Conservation (phyloP, 306 rosid genomes). For the Sphenostylis stenocarpa region DNA sequence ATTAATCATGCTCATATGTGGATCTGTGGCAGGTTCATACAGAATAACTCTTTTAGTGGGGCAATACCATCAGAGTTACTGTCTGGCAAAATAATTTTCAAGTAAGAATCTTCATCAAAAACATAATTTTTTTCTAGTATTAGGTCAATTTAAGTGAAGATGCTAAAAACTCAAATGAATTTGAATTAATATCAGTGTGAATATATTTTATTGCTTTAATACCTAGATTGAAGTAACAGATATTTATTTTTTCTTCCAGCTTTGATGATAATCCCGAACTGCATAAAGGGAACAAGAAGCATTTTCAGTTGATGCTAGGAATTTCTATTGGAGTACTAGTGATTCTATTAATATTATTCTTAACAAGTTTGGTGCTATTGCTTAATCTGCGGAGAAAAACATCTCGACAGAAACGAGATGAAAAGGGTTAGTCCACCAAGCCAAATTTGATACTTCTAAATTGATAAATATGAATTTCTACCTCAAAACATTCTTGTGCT, state of each 20-base stretch:
- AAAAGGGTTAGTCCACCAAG: conserved; percentile 52
- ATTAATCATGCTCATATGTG: conserved; percentile 29
- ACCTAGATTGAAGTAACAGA: conserved; percentile 18
- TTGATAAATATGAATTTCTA: conserved; percentile 8
- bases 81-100: conserved; percentile 58
- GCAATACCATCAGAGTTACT: conserved; percentile 73
- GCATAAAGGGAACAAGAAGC: conserved; percentile 55
- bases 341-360: conserved; percentile 49
- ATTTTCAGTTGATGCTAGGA: conserved; percentile 65
- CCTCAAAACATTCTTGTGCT: conserved; percentile 31
- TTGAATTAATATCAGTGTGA: not conserved
- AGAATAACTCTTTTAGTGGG: conserved; percentile 86
- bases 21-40: conserved; percentile 70
- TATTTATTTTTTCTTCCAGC: conserved; percentile 47
- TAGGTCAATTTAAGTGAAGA: not conserved
- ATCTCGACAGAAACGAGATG: conserved; percentile 44
- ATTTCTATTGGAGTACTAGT: conserved; percentile 61
- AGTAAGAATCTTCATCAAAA: conserved; percentile 50
- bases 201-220: not conserved
- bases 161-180: not conserved
- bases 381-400: conserved; percentile 49
- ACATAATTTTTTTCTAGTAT: not conserved
- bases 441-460: conserved; percentile 7
- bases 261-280: conserved; percentile 62
- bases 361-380: conserved; percentile 57